Base-by-base conservation (phyloP, 1,284 basidiomycete species). In the Rugosomyces carneus region DNA sequence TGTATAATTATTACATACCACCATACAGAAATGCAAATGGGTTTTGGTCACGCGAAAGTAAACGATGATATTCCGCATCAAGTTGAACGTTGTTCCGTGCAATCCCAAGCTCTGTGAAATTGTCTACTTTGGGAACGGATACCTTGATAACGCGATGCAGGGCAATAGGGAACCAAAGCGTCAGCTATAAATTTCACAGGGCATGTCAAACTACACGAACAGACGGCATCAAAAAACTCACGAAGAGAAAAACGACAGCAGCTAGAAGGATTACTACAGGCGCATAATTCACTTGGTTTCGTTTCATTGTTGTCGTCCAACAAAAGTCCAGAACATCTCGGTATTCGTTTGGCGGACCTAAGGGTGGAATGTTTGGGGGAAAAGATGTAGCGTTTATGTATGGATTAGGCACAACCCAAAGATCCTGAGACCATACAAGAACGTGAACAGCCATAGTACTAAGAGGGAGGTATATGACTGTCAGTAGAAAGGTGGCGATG, bases 11-110 rank as follows among this genome's bases (percentile, higher is more conserved):
- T 10, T 36, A 65, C 72, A 26, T 55, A 82, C 81, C 80, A 47
- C 69, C 74, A 58, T 90, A 90, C 2, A 90, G 65, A 58, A 89
- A 90, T 4, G 73, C 71, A 53, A 89, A 78, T 1, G 86, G 83
- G 55, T 82, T 84, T 20, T 63, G 66, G 62, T 90, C 88, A 8
- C 80, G 72, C 39, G 71, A 66, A 11, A 89, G 66, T 2, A 88
- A 59, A 18, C 84, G 72, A 49, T 82, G 76, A 53, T 91, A 91
- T 65, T 87, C 84, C n/a, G 66, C 71, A 57, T 90, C 80, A 68
- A 84, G 69, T 49, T 88, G 81, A 21, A 65, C 65, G 16, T 57
- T 63, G 47, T 69, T 80, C 26, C 89, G 68, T 21, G 60, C 72
- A 23, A 75, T 70, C 2, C 88, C 89, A 15, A 89, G 70, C 56